Base-by-base conservation (phyloP, 345 rosid species). In the Arabidopsis thaliana region DNA sequence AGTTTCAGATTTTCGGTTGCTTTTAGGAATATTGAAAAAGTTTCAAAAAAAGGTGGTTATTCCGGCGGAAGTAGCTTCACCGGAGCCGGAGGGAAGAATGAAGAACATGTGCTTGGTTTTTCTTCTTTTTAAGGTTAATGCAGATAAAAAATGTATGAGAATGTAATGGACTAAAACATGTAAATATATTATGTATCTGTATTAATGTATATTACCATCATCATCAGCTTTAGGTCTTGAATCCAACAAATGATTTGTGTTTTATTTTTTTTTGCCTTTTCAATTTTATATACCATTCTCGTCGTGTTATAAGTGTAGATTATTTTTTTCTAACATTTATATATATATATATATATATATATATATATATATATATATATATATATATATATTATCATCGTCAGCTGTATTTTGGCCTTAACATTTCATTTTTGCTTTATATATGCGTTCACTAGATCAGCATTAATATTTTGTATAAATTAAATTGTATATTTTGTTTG, bases 171-270 rank as follows among this genome's bases (percentile, higher is more conserved):
- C 55, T 5, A 28, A 38, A 36, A 50, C 56, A 22, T 59, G 50
- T 59, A 51, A 49, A 65, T 66, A 70, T 28, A 46, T 44, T 66
- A 13, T 45, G 52, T 74, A 65, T 74, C 59, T 74, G 72, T 66
- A 3, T 23, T 50, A 50, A 6, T 50, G 30, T 50, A 48, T 34
- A 73, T 34, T 52, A 30, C 45, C 62, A 42, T 73, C 58, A 40
- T 65, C 58, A 57, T 45, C 66, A 73, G 46, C 30, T 73, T 73
- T 53, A 73, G 71, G 64, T 65, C 50, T 74, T 65, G 23, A 49
- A 52, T 42, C 16, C 30, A 60, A 24, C 6, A n/a, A 70, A 34
- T 9, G 41, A 56, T 16, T n/a, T 58, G 42, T 45, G 2, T 33
- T 20, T 34, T 20, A 13, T 10, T 25, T 6, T 30, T 45, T 12